phyloP scores from a whole-genome alignment of 257 asterid genomes.

The Solanum pimpinellifolium region DNA sequence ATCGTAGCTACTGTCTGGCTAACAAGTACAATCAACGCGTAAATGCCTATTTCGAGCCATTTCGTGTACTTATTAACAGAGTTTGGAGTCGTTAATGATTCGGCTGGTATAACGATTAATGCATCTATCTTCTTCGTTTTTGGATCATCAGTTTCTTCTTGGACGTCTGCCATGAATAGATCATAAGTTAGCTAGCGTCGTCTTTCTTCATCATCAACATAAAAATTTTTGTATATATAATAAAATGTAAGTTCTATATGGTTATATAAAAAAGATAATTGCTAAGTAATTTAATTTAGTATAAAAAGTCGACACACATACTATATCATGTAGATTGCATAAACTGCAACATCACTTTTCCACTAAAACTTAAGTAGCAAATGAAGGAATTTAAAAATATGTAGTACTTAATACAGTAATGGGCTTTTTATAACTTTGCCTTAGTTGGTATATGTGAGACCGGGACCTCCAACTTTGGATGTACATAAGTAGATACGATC shows the following conservation, averaged over 20 bases:
- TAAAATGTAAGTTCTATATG: too few species aligned
- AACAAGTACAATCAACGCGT: conserved; percentile 13
- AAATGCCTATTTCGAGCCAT: conserved; percentile 16
- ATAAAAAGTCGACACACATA: background rate
- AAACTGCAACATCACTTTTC: background rate
- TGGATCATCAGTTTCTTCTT: background rate
- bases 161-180: background rate
- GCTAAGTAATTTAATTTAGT: background rate
- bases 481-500: too few species aligned
- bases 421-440: too few species aligned
- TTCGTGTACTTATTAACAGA: background rate
- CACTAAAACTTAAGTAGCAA: background rate
- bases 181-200: background rate
- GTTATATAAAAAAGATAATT: too few species aligned
- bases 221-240: too few species aligned
- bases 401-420: too few species aligned
- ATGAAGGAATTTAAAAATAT: too few species aligned
- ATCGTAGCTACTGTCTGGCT: conserved; percentile 27
- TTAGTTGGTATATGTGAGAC: too few species aligned
- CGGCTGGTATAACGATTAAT: background rate
- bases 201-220: background rate
- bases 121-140: background rate
- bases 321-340: background rate
- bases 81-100: background rate
- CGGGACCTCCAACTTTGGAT: accelerated